phyloP scores from a whole-genome alignment of 129 eudicot species.

The carrot (Daucus carota) region DNA sequence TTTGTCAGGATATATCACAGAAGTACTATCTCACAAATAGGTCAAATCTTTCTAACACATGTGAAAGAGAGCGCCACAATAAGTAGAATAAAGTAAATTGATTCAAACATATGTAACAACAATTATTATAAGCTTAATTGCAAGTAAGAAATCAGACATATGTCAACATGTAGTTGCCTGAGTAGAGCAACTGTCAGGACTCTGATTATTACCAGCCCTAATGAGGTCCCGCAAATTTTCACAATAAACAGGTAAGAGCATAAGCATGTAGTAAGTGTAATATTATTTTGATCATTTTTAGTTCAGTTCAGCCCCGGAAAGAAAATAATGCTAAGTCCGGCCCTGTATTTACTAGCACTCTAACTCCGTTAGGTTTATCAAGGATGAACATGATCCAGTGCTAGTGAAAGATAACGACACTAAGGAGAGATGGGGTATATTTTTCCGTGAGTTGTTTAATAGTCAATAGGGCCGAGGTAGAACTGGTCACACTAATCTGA shows the following conservation, averaged over 20 bases:
- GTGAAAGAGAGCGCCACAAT: background rate
- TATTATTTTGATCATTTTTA: too few relatives aligned
- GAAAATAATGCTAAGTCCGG: too few relatives aligned
- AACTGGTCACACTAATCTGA: background rate
- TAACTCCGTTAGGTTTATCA: too few relatives aligned
- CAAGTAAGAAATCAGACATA: background rate
- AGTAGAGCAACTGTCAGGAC: background rate
- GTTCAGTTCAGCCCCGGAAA: too few relatives aligned
- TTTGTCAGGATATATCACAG: slow-evolving; percentile 14
- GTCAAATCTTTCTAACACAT: background rate
- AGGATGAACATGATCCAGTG: too few relatives aligned
- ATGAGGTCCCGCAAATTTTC: too few relatives aligned
- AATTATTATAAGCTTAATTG: background rate
- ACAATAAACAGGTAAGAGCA: too few relatives aligned
- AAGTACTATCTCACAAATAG: slow-evolving; percentile 5
- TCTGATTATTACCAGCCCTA: background rate
- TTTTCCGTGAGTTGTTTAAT: too few relatives aligned
- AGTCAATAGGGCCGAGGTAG: background rate
- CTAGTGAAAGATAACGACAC: too few relatives aligned
- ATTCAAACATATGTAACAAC: background rate
- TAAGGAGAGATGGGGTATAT: too few relatives aligned
- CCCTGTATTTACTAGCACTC: background rate
- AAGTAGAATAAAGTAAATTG: background rate
- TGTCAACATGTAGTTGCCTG: background rate
- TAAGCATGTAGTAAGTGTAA: too few relatives aligned